Evolutionary conservation across 2,329 filamentous ascomycete species (phyloP), one percentile per base, ranked within the genome.

Genomic region (Trichoderma sp.): DNA sequence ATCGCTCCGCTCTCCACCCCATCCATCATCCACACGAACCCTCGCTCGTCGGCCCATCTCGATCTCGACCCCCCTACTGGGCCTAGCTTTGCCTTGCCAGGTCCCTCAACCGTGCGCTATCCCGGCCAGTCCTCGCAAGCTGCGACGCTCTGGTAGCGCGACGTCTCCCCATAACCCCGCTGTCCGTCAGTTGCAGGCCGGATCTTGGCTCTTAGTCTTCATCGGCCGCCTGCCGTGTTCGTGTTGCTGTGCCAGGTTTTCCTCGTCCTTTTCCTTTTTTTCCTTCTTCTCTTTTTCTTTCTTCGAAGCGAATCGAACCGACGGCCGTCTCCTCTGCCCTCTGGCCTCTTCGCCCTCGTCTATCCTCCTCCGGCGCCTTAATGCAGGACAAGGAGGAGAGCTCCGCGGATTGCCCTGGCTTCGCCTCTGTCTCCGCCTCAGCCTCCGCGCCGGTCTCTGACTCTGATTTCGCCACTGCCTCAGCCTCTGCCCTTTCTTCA

Each of bases 341-440:
- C 34, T 57, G 52, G 51, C 61, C 44, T 64, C 52, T 50, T 56
- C 61, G 21, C 30, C 41, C 58, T 39, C 34, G 34, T 39, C 3
- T 9, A 39, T 14, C 3, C 47, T 30, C 30, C 12, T n/a, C 43
- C 55, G 70, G 71, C 71, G 72, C 67, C 69, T 76, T 74, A 68
- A 76, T 76, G 74, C 74, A 72, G 68, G 70, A 72, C 66, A 67
- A 51, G 66, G 68, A 63, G 47, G 52, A 66, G 62, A 52, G 54
- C 52, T 65, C 48, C 48, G 62, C 54, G 51, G 57, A 66, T 58
- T 45, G 54, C 39, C 66, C 51, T 55, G 64, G 66, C 69, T 57
- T 67, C 56, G 28, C 45, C 55, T 58, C 67, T 63, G 51, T 62
- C 39, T 58, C 68, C 54, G 65, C 59, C 4, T 34, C 39, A 15